phyloP scores from a whole-genome alignment of 2,329 filamentous ascomycete genomes.

The Alternaria triticina region DNA sequence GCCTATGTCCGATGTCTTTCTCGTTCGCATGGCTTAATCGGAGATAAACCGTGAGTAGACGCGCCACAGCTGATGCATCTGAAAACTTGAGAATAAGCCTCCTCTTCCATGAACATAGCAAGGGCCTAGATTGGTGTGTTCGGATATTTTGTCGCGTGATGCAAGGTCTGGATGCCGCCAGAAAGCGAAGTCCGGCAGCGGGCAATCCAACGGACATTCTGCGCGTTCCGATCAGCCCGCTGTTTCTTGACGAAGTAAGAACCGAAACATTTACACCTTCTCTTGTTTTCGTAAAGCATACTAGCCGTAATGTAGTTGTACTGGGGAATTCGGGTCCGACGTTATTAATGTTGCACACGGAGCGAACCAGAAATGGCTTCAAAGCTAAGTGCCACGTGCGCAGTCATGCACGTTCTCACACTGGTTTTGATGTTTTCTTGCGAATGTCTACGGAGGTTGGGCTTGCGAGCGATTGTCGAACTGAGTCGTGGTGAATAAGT shows the following conservation, averaged over 20 bases:
- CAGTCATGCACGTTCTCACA: not conserved
- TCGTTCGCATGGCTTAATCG: not conserved
- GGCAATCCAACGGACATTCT: not conserved
- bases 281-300: not conserved
- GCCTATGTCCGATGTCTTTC: not conserved
- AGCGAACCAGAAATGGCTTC: not conserved
- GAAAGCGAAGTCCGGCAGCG: constrained; percentile 1
- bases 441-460: not conserved
- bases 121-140: not conserved
- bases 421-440: not conserved
- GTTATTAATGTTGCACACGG: not conserved
- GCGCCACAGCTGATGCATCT: not conserved
- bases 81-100: not conserved
- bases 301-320: not conserved
- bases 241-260: not conserved
- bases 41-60: not conserved
- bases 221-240: not conserved
- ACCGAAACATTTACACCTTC: not conserved
- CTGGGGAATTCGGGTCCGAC: not conserved
- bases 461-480: not conserved
- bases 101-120: not conserved
- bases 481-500: not conserved
- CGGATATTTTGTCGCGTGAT: not conserved
- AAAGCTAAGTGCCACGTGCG: not conserved
- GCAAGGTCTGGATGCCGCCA: not conserved